Evolutionary conservation across 1,284 basidiomycete genomes (phyloP).

Genomic region (Prillingera fragicola): DNA sequence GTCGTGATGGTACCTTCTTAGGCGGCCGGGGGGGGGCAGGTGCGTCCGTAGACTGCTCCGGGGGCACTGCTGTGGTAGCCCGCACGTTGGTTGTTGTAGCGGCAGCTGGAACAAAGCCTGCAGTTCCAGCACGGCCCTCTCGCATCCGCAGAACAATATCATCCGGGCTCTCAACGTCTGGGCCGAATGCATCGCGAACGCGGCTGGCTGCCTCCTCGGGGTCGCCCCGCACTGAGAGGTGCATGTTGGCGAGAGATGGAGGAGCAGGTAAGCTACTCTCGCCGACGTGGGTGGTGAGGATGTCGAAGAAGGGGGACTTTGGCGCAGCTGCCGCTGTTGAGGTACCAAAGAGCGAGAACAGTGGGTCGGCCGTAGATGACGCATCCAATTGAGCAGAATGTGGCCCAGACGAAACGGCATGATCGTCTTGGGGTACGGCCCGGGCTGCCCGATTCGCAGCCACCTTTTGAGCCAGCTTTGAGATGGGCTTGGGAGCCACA

Average conservation of each 20-base stretch:
- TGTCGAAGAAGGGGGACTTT: slow-evolving; percentile 40
- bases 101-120: too few relatives aligned
- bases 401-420: background rate
- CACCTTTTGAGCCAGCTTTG: slow-evolving; percentile 55
- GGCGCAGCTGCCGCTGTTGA: background rate
- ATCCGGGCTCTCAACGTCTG: slow-evolving; percentile 51
- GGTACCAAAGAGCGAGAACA: too few relatives aligned
- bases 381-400: background rate
- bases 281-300: slow-evolving; percentile 32
- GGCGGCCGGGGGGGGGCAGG: too few relatives aligned
- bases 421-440: slow-evolving; percentile 6
- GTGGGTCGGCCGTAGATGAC: background rate
- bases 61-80: too few relatives aligned
- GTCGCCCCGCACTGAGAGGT: slow-evolving; percentile 31
- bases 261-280: slow-evolving; percentile 6
- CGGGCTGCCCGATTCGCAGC: slow-evolving; percentile 41
- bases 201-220: slow-evolving; percentile 22
- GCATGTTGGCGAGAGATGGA: slow-evolving; percentile 22
- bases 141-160: slow-evolving; percentile 52
- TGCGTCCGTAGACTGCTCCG: too few relatives aligned
- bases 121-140: slow-evolving; percentile 48
- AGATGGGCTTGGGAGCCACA: slow-evolving; percentile 46
- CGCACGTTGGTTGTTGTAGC: too few relatives aligned
- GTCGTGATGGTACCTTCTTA: too few relatives aligned
- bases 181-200: slow-evolving; percentile 33